Conservation (phyloP, 805 yeast genomes). For the Candida tammaniensis region DNA sequence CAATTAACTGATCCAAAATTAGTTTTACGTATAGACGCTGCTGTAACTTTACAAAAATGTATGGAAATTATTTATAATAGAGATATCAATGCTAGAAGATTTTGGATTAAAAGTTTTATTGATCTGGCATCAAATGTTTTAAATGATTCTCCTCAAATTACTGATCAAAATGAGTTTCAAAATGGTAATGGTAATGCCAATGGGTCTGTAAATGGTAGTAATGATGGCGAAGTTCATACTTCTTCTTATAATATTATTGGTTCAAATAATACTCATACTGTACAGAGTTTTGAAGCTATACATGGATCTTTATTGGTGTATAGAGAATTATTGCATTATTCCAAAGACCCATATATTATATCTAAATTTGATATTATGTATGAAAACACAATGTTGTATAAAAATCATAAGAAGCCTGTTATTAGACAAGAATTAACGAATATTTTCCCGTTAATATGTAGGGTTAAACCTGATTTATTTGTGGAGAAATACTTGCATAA, state of each 20-base stretch:
- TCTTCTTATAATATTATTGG: conserved; percentile 20
- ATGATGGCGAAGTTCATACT: conserved; percentile 8
- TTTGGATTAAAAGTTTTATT: conserved; percentile 72
- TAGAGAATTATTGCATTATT: conserved; percentile 65
- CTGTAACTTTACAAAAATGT: conserved; percentile 74
- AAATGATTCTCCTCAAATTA: conserved; percentile 23
- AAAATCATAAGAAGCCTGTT: conserved; percentile 71
- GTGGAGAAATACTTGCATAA: conserved; percentile 79
- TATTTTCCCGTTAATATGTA: conserved; percentile 79
- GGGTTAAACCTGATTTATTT: conserved; percentile 71
- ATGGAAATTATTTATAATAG: conserved; percentile 75
- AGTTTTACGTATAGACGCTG: conserved; percentile 78
- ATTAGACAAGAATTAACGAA: conserved; percentile 83
- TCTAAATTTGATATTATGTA: conserved; percentile 74
- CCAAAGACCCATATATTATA: conserved; percentile 70
- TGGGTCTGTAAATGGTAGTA: conserved; percentile 7
- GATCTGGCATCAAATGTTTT: conserved; percentile 66
- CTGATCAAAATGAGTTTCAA: conserved; percentile 9
- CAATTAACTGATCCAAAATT: conserved; percentile 79
- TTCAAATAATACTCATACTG: conserved; percentile 14
- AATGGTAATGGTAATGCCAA: conserved; percentile 4
- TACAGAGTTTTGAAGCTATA: conserved; percentile 56
- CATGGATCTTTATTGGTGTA: conserved; percentile 86
- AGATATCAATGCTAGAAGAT: conserved; percentile 64
- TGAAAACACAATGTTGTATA: conserved; percentile 68